A percentile compares a stretch with the other conserved stretches of the same genome.
phyloP scores from a whole-genome alignment of 495 filamentous ascomycete species.

The Bathelium albidoporum region DNA sequence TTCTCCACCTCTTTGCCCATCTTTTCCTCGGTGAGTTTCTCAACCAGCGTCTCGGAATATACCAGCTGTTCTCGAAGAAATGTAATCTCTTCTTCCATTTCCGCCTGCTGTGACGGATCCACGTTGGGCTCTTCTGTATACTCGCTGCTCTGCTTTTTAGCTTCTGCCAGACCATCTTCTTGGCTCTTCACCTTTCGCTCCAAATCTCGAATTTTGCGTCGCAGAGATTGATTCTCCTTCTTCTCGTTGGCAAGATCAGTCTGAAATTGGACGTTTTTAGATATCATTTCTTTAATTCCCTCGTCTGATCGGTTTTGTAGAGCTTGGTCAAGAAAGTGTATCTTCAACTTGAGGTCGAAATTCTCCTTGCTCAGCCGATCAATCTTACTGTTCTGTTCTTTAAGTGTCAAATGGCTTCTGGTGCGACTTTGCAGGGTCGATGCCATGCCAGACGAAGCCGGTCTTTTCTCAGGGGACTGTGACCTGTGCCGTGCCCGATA shows the following conservation, averaged over 20 bases:
- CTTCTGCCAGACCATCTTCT: slow-evolving; percentile 49
- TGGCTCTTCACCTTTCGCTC: slow-evolving; percentile 75
- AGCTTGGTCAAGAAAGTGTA: slow-evolving; percentile 90
- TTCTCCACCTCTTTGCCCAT: slow-evolving; percentile 71
- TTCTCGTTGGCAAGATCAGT: slow-evolving; percentile 77
- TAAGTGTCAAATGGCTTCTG: slow-evolving; percentile 79
- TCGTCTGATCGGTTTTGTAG: slow-evolving; percentile 90
- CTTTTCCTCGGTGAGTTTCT: slow-evolving; percentile 65
- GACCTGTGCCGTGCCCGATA: slow-evolving; percentile 56
- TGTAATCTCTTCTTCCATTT: slow-evolving; percentile 72
- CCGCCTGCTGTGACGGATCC: slow-evolving; percentile 54
- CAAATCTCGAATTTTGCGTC: slow-evolving; percentile 67
- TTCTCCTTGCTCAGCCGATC: slow-evolving; percentile 92
- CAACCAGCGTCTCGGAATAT: slow-evolving; percentile 70
- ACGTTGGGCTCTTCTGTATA: slow-evolving; percentile 44
- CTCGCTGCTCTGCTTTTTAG: slow-evolving; percentile 29
- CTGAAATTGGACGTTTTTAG: slow-evolving; percentile 90
- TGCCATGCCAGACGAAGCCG: slow-evolving; percentile 21
- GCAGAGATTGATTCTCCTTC: slow-evolving; percentile 75
- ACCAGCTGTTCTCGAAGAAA: slow-evolving; percentile 77
- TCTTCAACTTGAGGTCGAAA: slow-evolving; percentile 94
- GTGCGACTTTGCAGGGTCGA: slow-evolving; percentile 36
- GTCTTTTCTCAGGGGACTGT: slow-evolving; percentile 44
- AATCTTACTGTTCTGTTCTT: slow-evolving; percentile 94
- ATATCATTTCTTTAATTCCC: slow-evolving; percentile 92